Base-by-base conservation (phyloP, 208 protist species). In the Sergeia podlipaevii region DNA sequence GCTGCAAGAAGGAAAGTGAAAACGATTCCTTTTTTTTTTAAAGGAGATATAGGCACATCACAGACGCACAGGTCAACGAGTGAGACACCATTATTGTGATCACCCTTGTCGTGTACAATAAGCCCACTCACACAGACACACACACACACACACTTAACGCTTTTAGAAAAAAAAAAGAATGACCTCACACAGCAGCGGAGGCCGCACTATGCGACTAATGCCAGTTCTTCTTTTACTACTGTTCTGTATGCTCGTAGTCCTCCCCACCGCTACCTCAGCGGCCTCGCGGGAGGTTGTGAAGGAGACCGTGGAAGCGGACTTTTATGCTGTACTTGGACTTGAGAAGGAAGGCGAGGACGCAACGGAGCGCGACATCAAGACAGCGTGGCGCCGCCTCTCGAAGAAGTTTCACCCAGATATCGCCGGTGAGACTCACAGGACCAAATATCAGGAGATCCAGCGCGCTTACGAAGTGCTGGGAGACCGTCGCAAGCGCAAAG, bases 381-480 rank as follows among this genome's bases (percentile, higher is more conserved):
- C 65, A 0, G 46, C 69, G 17, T 86, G 68, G 63, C 52, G 74
- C 4, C 58, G 61, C 37, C 68, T 84, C 0, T 77, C 74, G 10
- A 74, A 72, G 55, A 44, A 62, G 42, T 63, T 73, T 45, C 74
- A 88, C 63, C 72, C 80, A 1, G 82, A 90, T 53, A 36, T 74
- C 33, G 58, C 71, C 21, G 61, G 70, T 17, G 70, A 82, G 37
- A 48, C 67, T n/a, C 60, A 65, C 3, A 47, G 74, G 23, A 66
- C 72, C 32, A 29, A 56, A 29, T 91, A 85, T 53, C 59, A 77
- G 33, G 60, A 67, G 20, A 84, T 93, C 44, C 79, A 74, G 28
- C 66, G 72, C n/a, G 85, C 85, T 2, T 88, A 93, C 63, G 78
- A 93, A 48, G 77, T 90, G 10, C 72, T 93, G 7, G 65, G 64